phyloP scores from a whole-genome alignment of 768 basidiomycete species.

The Mycena olivaceomarginata region DNA sequence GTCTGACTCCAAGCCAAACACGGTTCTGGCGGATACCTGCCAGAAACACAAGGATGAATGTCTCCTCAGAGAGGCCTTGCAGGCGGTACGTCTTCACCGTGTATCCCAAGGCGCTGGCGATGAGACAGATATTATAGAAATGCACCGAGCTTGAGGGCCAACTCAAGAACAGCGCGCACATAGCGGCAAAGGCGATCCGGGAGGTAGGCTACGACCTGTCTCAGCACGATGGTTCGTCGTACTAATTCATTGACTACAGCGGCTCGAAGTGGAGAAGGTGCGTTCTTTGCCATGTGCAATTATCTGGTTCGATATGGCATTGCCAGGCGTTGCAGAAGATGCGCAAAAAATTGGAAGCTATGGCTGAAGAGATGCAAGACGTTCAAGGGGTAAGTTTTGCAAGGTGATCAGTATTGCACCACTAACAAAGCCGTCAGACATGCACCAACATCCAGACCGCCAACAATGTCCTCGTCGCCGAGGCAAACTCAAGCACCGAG shows the following conservation, averaged over 20 bases:
- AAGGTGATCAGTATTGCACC: no score
- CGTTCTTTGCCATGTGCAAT: background rate
- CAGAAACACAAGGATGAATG: background rate
- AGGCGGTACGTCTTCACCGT: background rate
- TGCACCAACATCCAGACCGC: background rate
- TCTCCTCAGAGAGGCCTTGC: background rate
- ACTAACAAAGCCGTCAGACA: background rate
- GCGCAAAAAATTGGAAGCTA: background rate
- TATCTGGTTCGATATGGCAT: background rate
- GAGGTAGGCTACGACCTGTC: no score
- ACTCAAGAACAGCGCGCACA: background rate
- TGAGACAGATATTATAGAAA: slow-evolving; percentile 8
- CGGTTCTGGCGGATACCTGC: background rate
- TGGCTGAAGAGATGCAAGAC: no score
- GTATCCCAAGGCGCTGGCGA: no score
- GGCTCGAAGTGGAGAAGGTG: no score
- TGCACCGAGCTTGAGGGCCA: background rate
- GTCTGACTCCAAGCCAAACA: background rate
- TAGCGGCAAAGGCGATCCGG: slow-evolving; percentile 7
- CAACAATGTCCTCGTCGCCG: background rate
- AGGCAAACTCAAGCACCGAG: background rate
- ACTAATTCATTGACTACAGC: no score
- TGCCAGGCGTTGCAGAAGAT: background rate
- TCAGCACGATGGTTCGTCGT: no score
- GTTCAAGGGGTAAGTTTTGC: no score